These are phyloP conservation scores for Rauvolfia tetraphylla DNA, from an alignment of 257 asterid genomes.

Conservation along the genomic window DNA sequence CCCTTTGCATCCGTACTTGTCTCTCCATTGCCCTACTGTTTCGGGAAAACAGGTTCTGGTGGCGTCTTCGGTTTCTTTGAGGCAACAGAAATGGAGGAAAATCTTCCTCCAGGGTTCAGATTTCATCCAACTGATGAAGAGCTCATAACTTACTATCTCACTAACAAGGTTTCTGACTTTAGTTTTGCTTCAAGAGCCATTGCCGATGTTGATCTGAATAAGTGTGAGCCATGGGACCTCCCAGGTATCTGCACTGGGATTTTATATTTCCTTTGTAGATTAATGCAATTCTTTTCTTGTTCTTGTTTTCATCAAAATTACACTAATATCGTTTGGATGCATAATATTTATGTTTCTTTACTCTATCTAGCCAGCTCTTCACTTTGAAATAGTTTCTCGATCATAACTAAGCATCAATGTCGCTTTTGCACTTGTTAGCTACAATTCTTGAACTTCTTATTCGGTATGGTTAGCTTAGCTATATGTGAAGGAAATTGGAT, in stretches of 20 bases:
- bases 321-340: no score
- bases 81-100: constrained; percentile 51
- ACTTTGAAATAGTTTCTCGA: background rate
- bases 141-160: constrained; percentile 60
- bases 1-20: constrained; percentile 26
- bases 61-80: background rate
- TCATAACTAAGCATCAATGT: background rate
- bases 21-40: background rate
- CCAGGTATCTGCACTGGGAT: constrained; percentile 46
- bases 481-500: background rate
- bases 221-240: constrained; percentile 92
- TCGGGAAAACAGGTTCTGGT: background rate
- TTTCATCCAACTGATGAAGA: constrained; percentile 91
- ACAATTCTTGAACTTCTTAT: background rate
- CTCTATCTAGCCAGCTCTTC: background rate
- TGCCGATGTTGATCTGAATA: constrained; percentile 71
- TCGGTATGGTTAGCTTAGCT: background rate
- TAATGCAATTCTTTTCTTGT: background rate
- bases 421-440: background rate
- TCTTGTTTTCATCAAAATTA: background rate
- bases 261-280: background rate
- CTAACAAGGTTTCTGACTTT: constrained; percentile 56
- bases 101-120: constrained; percentile 83
- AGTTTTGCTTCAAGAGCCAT: constrained; percentile 49
- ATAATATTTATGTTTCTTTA: background rate